These are phyloP conservation scores for Saitozyma sp. DNA, from an alignment of 768 basidiomycete genomes.

Conservation along the genomic window DNA sequence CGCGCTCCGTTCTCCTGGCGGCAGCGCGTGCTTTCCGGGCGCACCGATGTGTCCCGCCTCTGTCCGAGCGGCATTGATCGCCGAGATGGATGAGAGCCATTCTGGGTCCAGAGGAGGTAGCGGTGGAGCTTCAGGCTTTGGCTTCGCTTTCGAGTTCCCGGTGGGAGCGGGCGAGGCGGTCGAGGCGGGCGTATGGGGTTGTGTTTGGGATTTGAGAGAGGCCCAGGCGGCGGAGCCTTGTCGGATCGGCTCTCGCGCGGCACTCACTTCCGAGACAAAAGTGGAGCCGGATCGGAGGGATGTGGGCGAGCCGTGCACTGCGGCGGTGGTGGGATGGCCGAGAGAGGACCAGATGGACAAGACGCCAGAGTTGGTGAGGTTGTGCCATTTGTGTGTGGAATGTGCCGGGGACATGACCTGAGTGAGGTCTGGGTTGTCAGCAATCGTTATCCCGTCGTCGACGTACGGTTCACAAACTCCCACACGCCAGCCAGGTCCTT, in stretches of 20 bases:
- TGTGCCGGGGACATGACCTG: slow-evolving; percentile 34
- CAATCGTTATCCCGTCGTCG: not conserved
- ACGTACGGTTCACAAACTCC: slow-evolving; percentile 46
- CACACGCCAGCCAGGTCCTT: slow-evolving; percentile 38
- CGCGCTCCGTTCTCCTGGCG: slow-evolving; percentile 19
- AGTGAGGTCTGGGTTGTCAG: slow-evolving; percentile 32
- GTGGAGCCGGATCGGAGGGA: slow-evolving; percentile 10
- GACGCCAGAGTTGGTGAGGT: slow-evolving; percentile 46
- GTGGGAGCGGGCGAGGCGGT: not conserved
- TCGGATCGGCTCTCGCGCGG: slow-evolving; percentile 20
- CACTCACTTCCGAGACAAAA: slow-evolving; percentile 2
- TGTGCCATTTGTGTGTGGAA: slow-evolving; percentile 23
- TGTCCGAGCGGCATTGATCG: slow-evolving; percentile 1
- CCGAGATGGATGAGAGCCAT: slow-evolving; percentile 1
- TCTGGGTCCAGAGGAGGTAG: not conserved
- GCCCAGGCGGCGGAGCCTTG: slow-evolving; percentile 30
- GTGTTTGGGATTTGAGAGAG: slow-evolving; percentile 14
- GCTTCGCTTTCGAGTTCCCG: not conserved
- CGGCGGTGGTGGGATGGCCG: not conserved
- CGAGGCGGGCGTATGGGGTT: not conserved
- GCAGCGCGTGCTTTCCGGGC: slow-evolving; percentile 13
- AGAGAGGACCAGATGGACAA: slow-evolving; percentile 39
- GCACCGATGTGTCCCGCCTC: not conserved
- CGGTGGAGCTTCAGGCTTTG: too few relatives aligned
- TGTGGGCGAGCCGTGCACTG: slow-evolving; percentile 7